phyloP scores from a whole-genome alignment of 2,329 filamentous ascomycete genomes.

The Amauroascus niger region DNA sequence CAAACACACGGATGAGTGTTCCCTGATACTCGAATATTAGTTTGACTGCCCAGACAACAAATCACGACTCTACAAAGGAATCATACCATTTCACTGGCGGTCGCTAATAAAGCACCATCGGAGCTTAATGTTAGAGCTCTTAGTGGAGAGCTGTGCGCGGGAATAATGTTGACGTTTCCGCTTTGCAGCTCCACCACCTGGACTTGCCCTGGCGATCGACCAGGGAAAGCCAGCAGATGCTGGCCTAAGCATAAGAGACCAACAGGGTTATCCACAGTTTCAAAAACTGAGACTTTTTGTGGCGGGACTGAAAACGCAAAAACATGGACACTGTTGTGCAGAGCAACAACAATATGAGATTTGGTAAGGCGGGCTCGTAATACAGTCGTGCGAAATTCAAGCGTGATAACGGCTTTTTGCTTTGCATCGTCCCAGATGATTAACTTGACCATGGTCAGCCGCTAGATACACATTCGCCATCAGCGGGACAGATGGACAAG shows the following conservation, averaged over 20 bases:
- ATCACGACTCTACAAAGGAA: background rate
- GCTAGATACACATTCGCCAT: background rate
- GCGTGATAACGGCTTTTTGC: constrained; percentile 60
- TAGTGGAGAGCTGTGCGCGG: constrained; percentile 71
- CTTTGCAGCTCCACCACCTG: constrained; percentile 72
- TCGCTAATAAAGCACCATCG: constrained; percentile 74
- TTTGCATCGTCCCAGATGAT: constrained; percentile 88
- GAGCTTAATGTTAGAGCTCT: constrained; percentile 69
- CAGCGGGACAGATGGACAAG: background rate
- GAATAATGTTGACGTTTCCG: constrained; percentile 83
- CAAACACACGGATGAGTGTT: constrained; percentile 78
- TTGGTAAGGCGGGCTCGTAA: constrained; percentile 68
- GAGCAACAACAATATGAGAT: constrained; percentile 66
- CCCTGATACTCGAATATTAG: constrained; percentile 43
- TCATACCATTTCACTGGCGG: constrained; percentile 68
- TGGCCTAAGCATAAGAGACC: constrained; percentile 71
- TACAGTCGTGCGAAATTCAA: constrained; percentile 72
- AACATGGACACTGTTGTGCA: constrained; percentile 71
- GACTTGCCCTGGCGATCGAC: constrained; percentile 77
- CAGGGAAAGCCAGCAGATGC: constrained; percentile 70
- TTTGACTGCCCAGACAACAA: background rate
- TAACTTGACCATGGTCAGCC: constrained; percentile 34
- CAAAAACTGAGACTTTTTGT: constrained; percentile 61
- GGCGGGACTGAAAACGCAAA: constrained; percentile 69
- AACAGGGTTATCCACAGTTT: constrained; percentile 74